Evolutionary conservation across 1,284 basidiomycete genomes (phyloP), one percentile per base, ranked within the genome.

Genomic region (Sanghuangporus baumii): DNA sequence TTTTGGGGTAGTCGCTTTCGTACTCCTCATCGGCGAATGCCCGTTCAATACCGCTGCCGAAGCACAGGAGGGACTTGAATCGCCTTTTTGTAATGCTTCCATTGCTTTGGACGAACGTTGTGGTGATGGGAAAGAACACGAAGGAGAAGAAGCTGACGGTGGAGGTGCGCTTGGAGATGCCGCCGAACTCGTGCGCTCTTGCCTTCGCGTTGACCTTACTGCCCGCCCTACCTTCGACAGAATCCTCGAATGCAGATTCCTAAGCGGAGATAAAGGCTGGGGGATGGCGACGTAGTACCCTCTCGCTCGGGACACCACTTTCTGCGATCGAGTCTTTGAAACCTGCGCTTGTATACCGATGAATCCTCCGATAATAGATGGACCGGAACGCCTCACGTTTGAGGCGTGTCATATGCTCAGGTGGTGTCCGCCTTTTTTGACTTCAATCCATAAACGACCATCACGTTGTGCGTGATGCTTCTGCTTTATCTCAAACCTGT

Each of bases 1-100:
- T 0, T 91, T 97, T 63, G 96, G 96, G n/a, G 95, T 98, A 11
- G 93, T 99, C 16, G 93, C 89, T 11, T 99, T 96, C 73, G 97
- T 99, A 60, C 84, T 99, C 62, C 83, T 99, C 14, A 91, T 95
- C 26, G 96, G 96, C 20, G 94, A 98, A 77, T 97, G 94, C 69
- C 95, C 96, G 0, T 97, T 97, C 77, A 86, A 89, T 74, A 92
- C 89, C 3, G 88, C 90, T 1, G 87, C 85, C 48, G 93, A 94
- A 73, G 91, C 93, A 0, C 89, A 92, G 69, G 86, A 86, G 58
- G 92, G 91, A 0, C 77, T 94, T 9, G 75, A 79, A 58, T 91
- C 89, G 1, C 88, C 89, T 0, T 89, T 91, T 69, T 81, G 87
- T 1, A 85, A 81, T 68, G 84, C 89, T 16, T 81, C 86, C 48